Evolutionary conservation across 2,329 filamentous ascomycete genomes (phyloP).

Genomic region (Colletotrichum scovillei): DNA sequence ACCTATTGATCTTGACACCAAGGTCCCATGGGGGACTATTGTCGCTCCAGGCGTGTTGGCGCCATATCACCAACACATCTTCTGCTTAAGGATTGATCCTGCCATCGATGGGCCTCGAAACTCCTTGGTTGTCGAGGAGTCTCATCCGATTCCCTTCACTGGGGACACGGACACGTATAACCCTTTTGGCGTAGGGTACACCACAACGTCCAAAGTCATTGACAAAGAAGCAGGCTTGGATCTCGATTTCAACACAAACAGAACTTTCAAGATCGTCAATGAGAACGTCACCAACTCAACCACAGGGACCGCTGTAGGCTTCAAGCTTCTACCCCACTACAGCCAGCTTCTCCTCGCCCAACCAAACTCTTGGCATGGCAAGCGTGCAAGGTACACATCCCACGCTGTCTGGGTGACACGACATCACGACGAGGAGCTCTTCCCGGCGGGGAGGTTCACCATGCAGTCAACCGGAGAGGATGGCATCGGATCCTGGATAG

Average conservation of each 20-base stretch:
- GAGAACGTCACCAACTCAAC: slow-evolving; percentile 53
- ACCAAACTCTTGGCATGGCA: slow-evolving; percentile 50
- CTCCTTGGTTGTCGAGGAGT: slow-evolving; percentile 57
- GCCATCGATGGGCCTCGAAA: slow-evolving; percentile 70
- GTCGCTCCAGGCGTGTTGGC: slow-evolving; percentile 72
- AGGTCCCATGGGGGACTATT: slow-evolving; percentile 69
- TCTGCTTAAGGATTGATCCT: slow-evolving; percentile 73
- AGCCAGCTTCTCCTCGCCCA: slow-evolving; percentile 60
- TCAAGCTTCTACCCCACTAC: slow-evolving; percentile 55
- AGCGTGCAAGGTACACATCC: slow-evolving; percentile 54
- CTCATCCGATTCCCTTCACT: slow-evolving; percentile 54
- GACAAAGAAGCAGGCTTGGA: slow-evolving; percentile 58
- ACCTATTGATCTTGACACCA: slow-evolving; percentile 64
- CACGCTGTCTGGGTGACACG: slow-evolving; percentile 59
- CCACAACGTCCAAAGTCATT: slow-evolving; percentile 55
- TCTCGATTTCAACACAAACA: slow-evolving; percentile 60
- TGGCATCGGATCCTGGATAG: slow-evolving; percentile 53
- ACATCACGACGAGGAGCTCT: slow-evolving; percentile 55
- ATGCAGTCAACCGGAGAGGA: slow-evolving; percentile 59
- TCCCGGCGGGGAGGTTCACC: slow-evolving; percentile 54
- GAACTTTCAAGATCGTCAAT: slow-evolving; percentile 61
- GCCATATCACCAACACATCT: slow-evolving; percentile 76
- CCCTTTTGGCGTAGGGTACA: slow-evolving; percentile 62
- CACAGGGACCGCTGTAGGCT: slow-evolving; percentile 56
- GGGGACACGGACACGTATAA: slow-evolving; percentile 47